A percentile compares a stretch with the other conserved stretches of the same genome.
These are phyloP conservation scores for Nepenthes gracilis DNA, from an alignment of 148 eudicot species.

Conservation along the genomic window DNA sequence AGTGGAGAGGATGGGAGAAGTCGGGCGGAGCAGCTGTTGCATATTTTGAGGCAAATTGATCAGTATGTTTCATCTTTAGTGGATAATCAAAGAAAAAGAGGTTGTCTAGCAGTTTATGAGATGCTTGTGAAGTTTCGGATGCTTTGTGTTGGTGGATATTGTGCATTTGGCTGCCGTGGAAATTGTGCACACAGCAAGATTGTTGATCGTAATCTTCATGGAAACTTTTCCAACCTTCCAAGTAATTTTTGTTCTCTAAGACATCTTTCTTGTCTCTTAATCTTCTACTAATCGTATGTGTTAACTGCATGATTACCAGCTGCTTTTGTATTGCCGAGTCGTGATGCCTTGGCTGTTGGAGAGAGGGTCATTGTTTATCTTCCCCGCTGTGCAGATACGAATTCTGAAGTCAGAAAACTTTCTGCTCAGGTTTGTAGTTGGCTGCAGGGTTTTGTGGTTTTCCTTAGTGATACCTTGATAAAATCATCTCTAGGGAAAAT, in stretches of 20 bases:
- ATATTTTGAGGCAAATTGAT: conserved; percentile 84
- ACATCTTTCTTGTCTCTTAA: background rate
- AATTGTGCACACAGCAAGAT: conserved; percentile 62
- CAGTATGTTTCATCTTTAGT: conserved; percentile 72
- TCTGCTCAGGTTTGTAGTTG: conserved; percentile 64
- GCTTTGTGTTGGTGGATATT: conserved; percentile 73
- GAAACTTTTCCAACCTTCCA: conserved; percentile 57
- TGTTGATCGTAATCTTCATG: conserved; percentile 43
- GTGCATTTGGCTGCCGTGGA: conserved; percentile 83
- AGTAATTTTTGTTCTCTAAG: conserved; percentile 23
- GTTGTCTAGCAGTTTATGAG: conserved; percentile 80
- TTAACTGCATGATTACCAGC: conserved; percentile 38
- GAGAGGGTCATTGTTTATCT: conserved; percentile 85
- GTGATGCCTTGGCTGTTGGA: conserved; percentile 85
- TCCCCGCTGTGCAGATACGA: conserved; percentile 91
- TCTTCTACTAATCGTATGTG: background rate
- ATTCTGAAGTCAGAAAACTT: conserved; percentile 77
- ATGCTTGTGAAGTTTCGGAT: conserved; percentile 76
- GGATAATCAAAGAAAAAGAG: conserved; percentile 86
- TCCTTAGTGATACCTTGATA: background rate
- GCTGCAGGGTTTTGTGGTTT: conserved; percentile 4
- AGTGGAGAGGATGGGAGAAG: conserved; percentile 99
- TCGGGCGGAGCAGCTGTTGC: conserved; percentile 85
- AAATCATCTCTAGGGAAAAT: background rate
- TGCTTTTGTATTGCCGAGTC: conserved; percentile 85